Percentiles rank a stretch among this genome's conserved stretches.
Conservation (phyloP, 2,329 filamentous ascomycete species). For the Phialocephala subalpina region DNA sequence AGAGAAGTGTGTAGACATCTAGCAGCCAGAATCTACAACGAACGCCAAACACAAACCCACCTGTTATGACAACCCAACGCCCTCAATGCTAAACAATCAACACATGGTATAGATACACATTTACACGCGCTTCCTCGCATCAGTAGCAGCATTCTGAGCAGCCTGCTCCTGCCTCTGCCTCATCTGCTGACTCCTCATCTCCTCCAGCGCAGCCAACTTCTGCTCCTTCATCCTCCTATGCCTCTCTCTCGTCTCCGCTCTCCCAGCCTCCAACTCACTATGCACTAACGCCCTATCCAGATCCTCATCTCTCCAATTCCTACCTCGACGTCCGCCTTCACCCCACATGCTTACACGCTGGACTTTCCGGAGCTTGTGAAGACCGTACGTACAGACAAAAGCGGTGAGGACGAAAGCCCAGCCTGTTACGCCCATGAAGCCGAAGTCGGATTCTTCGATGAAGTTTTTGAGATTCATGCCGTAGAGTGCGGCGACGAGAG, state of each 20-base stretch:
- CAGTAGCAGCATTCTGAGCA: constrained; percentile 7
- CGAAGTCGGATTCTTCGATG: constrained; percentile 90
- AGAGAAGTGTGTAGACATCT: constrained; percentile 27
- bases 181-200: constrained; percentile 23
- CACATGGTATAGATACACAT: neutral
- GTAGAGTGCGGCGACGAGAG: constrained; percentile 97
- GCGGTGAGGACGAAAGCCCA: constrained; percentile 77
- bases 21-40: constrained; percentile 13
- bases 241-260: constrained; percentile 36
- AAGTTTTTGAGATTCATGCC: constrained; percentile 99
- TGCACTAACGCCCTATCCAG: constrained; percentile 24
- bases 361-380: constrained; percentile 83
- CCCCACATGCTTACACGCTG: constrained; percentile 86
- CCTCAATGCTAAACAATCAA: constrained; percentile 14
- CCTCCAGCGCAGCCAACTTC: constrained; percentile 29
- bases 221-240: constrained; percentile 38
- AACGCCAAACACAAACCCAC: constrained; percentile 20
- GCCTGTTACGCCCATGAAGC: constrained; percentile 79
- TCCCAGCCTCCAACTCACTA: constrained; percentile 36
- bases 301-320: constrained; percentile 42
- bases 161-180: constrained; percentile 25
- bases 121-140: constrained; percentile 3
- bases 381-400: constrained; percentile 83
- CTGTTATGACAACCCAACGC: constrained; percentile 18
- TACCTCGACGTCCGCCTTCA: constrained; percentile 40